Conservation (phyloP, 306 rosid genomes). For the Astragalus membranaceus region DNA sequence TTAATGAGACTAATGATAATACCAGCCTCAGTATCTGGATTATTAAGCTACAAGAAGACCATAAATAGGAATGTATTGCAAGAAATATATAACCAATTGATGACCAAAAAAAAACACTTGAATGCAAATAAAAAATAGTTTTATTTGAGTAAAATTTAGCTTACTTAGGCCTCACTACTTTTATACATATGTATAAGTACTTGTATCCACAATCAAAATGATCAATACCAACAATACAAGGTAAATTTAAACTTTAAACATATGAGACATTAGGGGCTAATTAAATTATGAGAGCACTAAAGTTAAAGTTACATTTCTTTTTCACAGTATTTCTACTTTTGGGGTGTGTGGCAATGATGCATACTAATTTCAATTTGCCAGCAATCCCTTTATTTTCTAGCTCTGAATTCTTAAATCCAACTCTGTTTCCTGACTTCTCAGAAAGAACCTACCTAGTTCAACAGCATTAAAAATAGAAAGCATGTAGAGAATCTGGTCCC, state of each 20-base stretch:
- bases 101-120: not conserved
- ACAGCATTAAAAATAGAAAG: conserved; percentile 22
- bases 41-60: not conserved
- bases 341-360: conserved; percentile 46
- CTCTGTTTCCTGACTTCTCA: not conserved
- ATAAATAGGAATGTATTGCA: not conserved
- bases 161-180: not conserved
- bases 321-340: conserved; percentile 40
- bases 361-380: conserved; percentile 37
- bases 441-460: not conserved
- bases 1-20: not conserved
- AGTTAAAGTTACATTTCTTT: conserved; percentile 19
- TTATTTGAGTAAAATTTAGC: not conserved
- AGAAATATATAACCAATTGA: not conserved
- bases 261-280: not conserved
- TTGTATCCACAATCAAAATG: not conserved
- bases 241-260: conserved; percentile 5
- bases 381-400: conserved; percentile 25
- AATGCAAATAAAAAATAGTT: not conserved
- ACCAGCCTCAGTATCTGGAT: not conserved
- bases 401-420: conserved; percentile 17
- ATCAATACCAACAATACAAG: not conserved
- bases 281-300: not conserved
- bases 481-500: conserved; percentile 31
- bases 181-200: not conserved